Base-by-base conservation (phyloP, 129 eudicot species). In the Artemisia argyi region DNA sequence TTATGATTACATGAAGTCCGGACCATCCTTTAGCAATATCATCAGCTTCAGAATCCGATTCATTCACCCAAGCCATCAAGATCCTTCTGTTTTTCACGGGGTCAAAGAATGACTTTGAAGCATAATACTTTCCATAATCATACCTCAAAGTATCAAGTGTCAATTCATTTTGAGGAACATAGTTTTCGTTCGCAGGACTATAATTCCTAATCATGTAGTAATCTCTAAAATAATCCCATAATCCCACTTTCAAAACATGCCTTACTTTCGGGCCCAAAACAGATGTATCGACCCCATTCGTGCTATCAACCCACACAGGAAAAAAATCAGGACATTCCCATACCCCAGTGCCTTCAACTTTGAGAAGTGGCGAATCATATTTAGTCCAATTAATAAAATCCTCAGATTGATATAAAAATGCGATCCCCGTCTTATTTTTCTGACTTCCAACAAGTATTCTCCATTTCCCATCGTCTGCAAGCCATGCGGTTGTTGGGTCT, bases 241-340 rank as follows among this genome's bases (percentile, higher is more conserved):
- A 57, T 54, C 97, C 87, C 1, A 72, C 78, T 81, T 85, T 90
- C 48, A 90, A 66, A 17, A 85, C 97, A 69, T 85, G 83, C 78
- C 85, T 90, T 10, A 79, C 70, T 6, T 8, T 14, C 0, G 50
- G 4, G 8, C 73, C 75, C 11, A 54, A 22, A 0, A 24, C 58
- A 2, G 88, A 83, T 1, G 86, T 81, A 17, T 85, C 91, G 0
- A 81, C 66, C 22, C 89, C 94, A 11, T 73, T 72, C 17, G 24
- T 54, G 59, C 79, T 62, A 12, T 65, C 76, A 10, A 47, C 48
- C 57, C 66, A 73, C 71, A 87, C 91, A 2, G 94, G 94, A 55
- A 65, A 90, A 47, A 90, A 90, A 77, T 90, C 93, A 3, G 85
- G 83, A 60, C 93, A 87, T 71, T 90, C 96, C 90, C 93, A 90